Base-by-base conservation (phyloP, 768 basidiomycete species). In the Pisolithus tinctorius region DNA sequence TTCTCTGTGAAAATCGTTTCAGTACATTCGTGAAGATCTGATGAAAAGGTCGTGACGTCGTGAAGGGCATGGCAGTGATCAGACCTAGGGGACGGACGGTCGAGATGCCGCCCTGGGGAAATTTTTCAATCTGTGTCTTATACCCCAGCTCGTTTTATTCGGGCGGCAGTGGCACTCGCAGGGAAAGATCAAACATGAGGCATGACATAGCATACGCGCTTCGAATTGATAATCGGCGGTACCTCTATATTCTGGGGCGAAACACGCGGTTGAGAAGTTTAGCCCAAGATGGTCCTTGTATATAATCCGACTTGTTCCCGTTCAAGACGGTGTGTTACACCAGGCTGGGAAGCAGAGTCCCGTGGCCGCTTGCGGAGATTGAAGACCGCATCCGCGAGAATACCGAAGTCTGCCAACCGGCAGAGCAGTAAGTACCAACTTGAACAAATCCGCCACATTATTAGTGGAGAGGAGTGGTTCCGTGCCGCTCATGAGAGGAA, bases 41-140 rank as follows among this genome's bases (percentile, higher is more conserved):
- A 11, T 38, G 45, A 30, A 46, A 42, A 14, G 41, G 43, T 48
- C 54, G 54, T 52, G 47, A 43, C 45, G 47, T 47, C 48, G 46
- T 47, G 37, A 57, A 48, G 29, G 36, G 45, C 55, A 56, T 56
- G 20, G 34, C n/a, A 37, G 27, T 16, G 36, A 37, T 8, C 27
- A 27, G 17, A 31, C 45, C 2, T 30, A 23, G 25, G 29, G 49
- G 39, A 41, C 4, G 25, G 8, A 26, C 23, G 14, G 13, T 10
- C 11, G 6, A 4, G 23, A 23, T 14, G 37, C 13, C 11, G 8
- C 17, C 34, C 20, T 13, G 34, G 34, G 29, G 26, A 29, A 8
- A 5, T 4, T 30, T 16, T 30, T 30, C 25, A 7, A 45, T 26
- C 2, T 16, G 26, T n/a, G 26, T n/a, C 8, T 45, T 45, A 45